Conservation (phyloP, 2,329 filamentous ascomycete genomes). For the Phoma herbarum region DNA sequence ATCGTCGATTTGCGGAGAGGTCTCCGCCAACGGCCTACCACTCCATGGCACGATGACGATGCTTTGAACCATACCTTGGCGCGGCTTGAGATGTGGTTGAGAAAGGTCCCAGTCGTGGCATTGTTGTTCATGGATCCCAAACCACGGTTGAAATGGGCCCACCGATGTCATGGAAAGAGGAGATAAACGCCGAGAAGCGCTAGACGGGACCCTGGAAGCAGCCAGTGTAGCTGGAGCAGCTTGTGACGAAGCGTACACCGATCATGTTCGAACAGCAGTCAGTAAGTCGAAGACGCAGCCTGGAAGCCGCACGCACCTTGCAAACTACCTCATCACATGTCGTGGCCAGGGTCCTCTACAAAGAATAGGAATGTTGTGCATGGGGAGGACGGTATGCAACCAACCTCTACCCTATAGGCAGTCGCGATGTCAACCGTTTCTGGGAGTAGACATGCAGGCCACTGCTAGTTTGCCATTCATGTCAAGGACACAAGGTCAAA, state of each 20-base stretch:
- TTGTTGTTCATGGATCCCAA: background rate
- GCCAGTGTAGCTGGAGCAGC: background rate
- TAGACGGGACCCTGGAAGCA: background rate
- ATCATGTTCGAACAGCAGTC: background rate
- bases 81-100: background rate
- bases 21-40: conserved; percentile 4
- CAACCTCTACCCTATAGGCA: background rate
- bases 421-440: background rate
- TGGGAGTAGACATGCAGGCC: background rate
- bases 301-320: background rate
- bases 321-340: background rate
- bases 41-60: background rate
- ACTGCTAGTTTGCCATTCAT: background rate
- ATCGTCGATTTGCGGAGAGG: conserved; percentile 8
- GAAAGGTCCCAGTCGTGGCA: background rate
- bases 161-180: background rate
- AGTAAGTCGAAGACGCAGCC: background rate
- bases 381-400: too few species aligned
- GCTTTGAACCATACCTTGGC: background rate
- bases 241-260: background rate
- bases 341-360: background rate
- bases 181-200: background rate
- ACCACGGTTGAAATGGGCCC: background rate
- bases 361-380: too few species aligned
- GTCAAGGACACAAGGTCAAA: background rate